Evolutionary conservation across 306 rosid species (phyloP).

Genomic region (Trifolium pratense): DNA sequence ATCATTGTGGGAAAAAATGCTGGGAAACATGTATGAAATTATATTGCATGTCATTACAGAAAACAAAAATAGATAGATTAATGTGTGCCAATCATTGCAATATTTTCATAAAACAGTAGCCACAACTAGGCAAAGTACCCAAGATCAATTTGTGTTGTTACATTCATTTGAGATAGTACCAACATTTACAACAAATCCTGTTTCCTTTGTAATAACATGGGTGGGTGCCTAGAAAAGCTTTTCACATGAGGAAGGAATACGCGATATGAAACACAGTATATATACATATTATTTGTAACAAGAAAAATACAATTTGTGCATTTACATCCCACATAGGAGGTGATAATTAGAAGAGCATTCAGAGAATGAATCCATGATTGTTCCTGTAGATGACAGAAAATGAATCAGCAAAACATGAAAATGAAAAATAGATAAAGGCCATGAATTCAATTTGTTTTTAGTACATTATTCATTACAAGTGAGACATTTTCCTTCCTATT

Average conservation of each 20-base stretch:
- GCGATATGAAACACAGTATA: neutral
- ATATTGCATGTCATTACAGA: no score
- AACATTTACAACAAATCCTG: neutral
- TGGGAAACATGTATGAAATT: no score
- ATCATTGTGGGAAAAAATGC: no score
- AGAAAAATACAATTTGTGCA: conserved; percentile 32
- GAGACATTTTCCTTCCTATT: neutral
- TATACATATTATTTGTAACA: conserved; percentile 26
- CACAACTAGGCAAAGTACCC: no score
- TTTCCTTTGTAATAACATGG: conserved; percentile 24
- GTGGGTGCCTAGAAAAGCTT: conserved; percentile 9
- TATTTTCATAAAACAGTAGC: no score
- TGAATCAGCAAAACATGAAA: conserved; percentile 16
- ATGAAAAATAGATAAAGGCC: conserved; percentile 8
- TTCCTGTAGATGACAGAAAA: conserved; percentile 50
- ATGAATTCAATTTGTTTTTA: neutral
- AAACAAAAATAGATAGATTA: no score
- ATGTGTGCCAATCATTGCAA: no score
- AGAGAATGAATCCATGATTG: conserved; percentile 23
- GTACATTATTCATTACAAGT: neutral
- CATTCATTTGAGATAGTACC: neutral
- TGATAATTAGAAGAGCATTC: conserved; percentile 40
- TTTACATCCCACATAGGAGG: conserved; percentile 26
- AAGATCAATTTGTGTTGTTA: conserved; percentile 15
- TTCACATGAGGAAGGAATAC: conserved; percentile 8